Percentiles rank a stretch among this genome's conserved stretches.
Evolutionary conservation across 202 grass and related monocot genomes (phyloP).

Genomic region (Carex sylvatica): DNA sequence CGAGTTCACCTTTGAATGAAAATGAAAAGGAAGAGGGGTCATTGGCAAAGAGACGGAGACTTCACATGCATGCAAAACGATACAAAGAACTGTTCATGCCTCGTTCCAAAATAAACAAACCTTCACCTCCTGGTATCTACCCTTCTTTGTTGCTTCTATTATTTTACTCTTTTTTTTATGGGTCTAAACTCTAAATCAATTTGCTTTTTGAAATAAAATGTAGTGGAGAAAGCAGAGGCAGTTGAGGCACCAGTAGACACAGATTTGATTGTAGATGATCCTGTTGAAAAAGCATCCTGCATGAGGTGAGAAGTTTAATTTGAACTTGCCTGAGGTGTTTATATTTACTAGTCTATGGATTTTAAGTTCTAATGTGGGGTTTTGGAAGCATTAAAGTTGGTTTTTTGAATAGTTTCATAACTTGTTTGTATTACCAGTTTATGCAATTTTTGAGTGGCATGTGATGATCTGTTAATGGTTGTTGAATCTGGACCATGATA

Average conservation of each 20-base stretch:
- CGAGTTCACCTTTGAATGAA: background rate
- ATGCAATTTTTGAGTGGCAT: background rate
- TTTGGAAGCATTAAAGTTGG: background rate
- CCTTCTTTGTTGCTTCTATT: background rate
- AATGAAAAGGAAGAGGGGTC: constrained; percentile 16
- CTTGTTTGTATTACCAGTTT: background rate
- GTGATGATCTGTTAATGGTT: background rate
- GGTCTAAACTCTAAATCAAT: background rate
- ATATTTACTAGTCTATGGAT: background rate
- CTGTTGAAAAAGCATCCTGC: background rate
- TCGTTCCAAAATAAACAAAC: background rate
- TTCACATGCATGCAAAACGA: constrained; percentile 13
- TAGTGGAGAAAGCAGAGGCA: background rate
- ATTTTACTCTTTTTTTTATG: background rate
- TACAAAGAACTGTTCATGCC: constrained; percentile 11
- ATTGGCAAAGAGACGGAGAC: background rate
- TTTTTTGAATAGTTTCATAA: background rate
- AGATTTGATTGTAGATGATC: background rate
- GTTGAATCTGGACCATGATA: background rate
- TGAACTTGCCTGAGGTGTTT: background rate
- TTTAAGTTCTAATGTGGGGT: background rate
- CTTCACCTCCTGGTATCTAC: constrained; percentile 4
- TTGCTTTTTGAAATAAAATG: constrained; percentile 12
- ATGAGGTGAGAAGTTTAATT: constrained; percentile 6
- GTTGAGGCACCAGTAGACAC: background rate